Base-by-base conservation (phyloP, 2,329 filamentous ascomycete genomes). In the Raffaelea arxii region DNA sequence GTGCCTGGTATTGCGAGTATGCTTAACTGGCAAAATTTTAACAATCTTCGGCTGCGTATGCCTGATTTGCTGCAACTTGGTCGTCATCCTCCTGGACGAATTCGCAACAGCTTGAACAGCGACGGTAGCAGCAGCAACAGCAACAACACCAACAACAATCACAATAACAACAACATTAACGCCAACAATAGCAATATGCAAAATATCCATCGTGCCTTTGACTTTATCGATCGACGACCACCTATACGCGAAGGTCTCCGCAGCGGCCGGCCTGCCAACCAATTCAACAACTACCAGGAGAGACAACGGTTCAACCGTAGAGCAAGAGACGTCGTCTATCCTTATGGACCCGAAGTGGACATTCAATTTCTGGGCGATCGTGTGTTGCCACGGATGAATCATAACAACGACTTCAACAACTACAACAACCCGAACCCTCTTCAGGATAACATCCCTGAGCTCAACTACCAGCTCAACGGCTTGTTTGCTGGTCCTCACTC, bases 401-500 rank as follows among this genome's bases (percentile, higher is more conserved):
- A n/a, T n/a, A n/a, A n/a, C n/a, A n/a, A n/a, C n/a, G n/a, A n/a
- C n/a, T n/a, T n/a, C n/a, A n/a, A n/a, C n/a, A n/a, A n/a, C n/a
- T n/a, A n/a, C n/a, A n/a, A n/a, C n/a, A n/a, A n/a, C n/a, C n/a
- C n/a, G n/a, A 55, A 58, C 41, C 58, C 61, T 38, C 58, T 62
- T 12, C 46, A 57, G 4, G 58, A 49, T 24, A 54, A 63, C 49
- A 37, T 51, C 6, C 58, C 59, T n/a, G 50, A 62, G 44, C 56
- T 65, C 44, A 59, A 64, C 53, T 65, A 64, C 49, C 50, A 53
- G 25, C 52, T 49, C 10, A 60, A 61, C 40, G 56, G 65, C 60
- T 5, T 42, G 25, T 12, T 27, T 22, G 19, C 11, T 35, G 25
- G 7, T 16, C 32, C 32, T 10, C 14, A 36, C 32, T n/a, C n/a